Evolutionary conservation across 2,329 filamentous ascomycete genomes (phyloP), one percentile per base, ranked within the genome.

Genomic region (Tolypocladium tundrense): DNA sequence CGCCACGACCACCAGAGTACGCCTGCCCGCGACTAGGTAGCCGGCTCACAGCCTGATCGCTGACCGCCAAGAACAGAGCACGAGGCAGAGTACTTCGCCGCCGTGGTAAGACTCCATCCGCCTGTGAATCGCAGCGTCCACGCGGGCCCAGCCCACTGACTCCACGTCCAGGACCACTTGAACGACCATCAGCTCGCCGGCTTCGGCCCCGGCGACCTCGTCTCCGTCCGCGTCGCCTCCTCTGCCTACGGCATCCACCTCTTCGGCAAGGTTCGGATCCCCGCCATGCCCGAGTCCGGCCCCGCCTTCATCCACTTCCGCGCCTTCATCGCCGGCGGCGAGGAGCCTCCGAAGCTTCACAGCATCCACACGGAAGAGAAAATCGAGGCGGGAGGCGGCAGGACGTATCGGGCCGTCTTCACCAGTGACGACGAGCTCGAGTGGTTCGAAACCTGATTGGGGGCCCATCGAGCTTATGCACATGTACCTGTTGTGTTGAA

Each of bases 351-450:
- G 7, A 51, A 35, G 48, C 48, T 51, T 21, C 48, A 51, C 48
- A 51, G 48, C 61, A 91, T 93, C 40, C 97, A 97, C 83, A 92
- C 91, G 3, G 76, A 97, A 62, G 96, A 97, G 76, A 94, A 94
- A 81, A 94, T 95, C 81, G 91, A 92, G 9, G 19, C 31, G 1
- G 48, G 9, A 35, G 48, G 6, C 77, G 90, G n/a, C 85, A 87
- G 55, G 93, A 92, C 48, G 10, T 51, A n/a, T 31, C 48, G 48
- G 9, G 48, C 48, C 16, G 9, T 51, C 48, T 51, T 51, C 48
- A 35, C 48, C 48, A 9, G 31, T 4, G 19, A 51, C 48, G 48
- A 51, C 31, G 48, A 35, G 31, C 48, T 51, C 31, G 27, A 51
- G 48, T 51, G 48, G 48, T 51, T 51, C 11, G 48, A 51, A 21